Evolutionary conservation across 352 stramenopile genomes (phyloP), one percentile per base, ranked within the genome.

Genomic region (Phytophthora pinifolia): DNA sequence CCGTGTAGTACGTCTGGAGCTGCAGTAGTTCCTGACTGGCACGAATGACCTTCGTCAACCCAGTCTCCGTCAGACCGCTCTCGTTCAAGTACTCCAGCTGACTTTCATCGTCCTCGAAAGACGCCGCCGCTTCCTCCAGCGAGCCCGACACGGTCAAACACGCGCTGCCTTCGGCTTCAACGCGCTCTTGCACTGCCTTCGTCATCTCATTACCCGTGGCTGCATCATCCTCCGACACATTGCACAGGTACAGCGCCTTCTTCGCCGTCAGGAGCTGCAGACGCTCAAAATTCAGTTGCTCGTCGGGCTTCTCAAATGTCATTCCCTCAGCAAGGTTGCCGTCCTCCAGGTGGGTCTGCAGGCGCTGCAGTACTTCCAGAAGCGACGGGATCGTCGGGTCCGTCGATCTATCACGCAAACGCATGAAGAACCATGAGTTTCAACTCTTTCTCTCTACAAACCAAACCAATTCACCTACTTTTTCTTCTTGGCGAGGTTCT

Each of bases 1-100:
- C 80, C 3, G 97, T 99, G 76, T 98, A 99, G 79, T 98, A 99
- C 0, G 92, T 98, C 61, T 98, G 87, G 33, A 99, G 67, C 49
- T 98, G 79, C 32, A 99, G 70, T 36, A 98, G 83, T 31, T 98
- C 81, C 69, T 99, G 98, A 29, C 80, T 93, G 4, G 79, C 83
- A 25, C 79, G 82, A 46, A 98, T 96, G 20, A 97, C 79, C 48
- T 88, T 77, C 14, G 80, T 92, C 22, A 94, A 68, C 18, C 83
- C 86, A 4, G 83, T 95, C 45, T 94, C 82, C 4, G 59, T 62
- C 18, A 95, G 61, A 3, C 80, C 82, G 47, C 74, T 80, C 49
- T 88, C 79, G 48, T 96, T 88, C 32, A 99, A 72, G 66, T 99
- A 99, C 52, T 99, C 97, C 4, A 84, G 61, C 41, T 96, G 79